Evolutionary conservation across 2,329 filamentous ascomycete genomes (phyloP).

Genomic region (Beauveria sp.): DNA sequence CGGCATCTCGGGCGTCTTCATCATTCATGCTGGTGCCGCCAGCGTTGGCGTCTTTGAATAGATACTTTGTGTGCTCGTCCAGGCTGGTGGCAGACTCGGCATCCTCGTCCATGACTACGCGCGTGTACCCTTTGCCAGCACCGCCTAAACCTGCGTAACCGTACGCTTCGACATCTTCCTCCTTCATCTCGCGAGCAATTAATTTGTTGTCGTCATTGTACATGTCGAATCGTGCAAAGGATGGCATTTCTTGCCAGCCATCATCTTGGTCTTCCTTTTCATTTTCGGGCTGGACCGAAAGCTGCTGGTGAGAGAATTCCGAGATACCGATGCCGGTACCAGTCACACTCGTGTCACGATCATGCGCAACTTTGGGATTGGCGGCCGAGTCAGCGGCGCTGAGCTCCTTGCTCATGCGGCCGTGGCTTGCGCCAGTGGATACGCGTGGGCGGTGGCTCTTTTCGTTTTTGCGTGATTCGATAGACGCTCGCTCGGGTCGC

Average conservation of each 20-base stretch:
- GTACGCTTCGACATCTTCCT: conserved; percentile 58
- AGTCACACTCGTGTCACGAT: conserved; percentile 31
- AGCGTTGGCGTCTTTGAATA: conserved; percentile 71
- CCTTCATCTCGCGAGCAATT: conserved; percentile 72
- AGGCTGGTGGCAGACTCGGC: conserved; percentile 88
- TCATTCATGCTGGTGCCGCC: conserved; percentile 57
- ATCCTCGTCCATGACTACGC: conserved; percentile 92
- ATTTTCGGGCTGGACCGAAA: conserved; percentile 50
- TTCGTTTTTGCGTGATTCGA: not conserved
- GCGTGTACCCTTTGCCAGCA: conserved; percentile 89
- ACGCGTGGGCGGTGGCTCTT: not conserved
- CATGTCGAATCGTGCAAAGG: conserved; percentile 85
- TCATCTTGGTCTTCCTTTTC: conserved; percentile 52
- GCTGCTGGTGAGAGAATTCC: conserved; percentile 85
- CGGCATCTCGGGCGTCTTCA: conserved; percentile 76
- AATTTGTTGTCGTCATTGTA: conserved; percentile 91
- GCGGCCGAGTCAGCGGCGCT: not conserved
- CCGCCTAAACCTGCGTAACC: conserved; percentile 75
- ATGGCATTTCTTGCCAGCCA: conserved; percentile 89
- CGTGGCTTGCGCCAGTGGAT: conserved; percentile 2
- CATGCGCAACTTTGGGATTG: conserved; percentile 19
- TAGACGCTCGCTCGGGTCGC: not conserved
- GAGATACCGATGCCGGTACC: conserved; percentile 42
- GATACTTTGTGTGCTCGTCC: conserved; percentile 93
- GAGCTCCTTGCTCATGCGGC: conserved; percentile 4